Conservation (phyloP, 306 rosid species). For the Ormosia emarginata region DNA sequence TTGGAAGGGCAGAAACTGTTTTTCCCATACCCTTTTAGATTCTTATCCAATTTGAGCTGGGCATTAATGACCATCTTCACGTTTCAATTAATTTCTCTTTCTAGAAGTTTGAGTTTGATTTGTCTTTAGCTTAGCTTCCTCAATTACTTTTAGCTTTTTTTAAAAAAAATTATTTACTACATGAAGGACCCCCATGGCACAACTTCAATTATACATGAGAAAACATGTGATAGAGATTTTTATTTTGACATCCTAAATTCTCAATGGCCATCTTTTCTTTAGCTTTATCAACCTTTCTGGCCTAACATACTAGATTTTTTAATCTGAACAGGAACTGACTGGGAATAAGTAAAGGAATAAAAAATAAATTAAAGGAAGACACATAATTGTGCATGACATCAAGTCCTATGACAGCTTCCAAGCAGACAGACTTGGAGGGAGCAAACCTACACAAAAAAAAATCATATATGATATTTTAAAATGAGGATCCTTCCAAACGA, state of each 20-base stretch:
- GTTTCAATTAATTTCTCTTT: background rate
- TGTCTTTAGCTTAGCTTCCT: constrained; percentile 24
- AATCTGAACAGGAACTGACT: constrained; percentile 33
- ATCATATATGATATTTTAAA: constrained; percentile 12
- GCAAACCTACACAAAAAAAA: constrained; percentile 31
- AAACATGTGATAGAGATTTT: constrained; percentile 45
- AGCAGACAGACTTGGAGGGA: constrained; percentile 60
- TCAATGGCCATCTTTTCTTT: constrained; percentile 26
- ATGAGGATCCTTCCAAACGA: constrained; percentile 50
- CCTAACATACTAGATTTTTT: constrained; percentile 23
- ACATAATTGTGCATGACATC: constrained; percentile 66
- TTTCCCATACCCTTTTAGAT: constrained; percentile 50
- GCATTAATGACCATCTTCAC: constrained; percentile 18
- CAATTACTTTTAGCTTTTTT: background rate
- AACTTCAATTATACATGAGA: constrained; percentile 27
- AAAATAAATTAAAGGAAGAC: constrained; percentile 33
- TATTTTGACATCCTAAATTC: constrained; percentile 58
- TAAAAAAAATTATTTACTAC: background rate
- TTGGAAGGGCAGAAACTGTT: constrained; percentile 53
- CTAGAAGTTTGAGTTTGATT: constrained; percentile 14
- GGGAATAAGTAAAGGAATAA: constrained; percentile 41
- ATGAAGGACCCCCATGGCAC: constrained; percentile 5
- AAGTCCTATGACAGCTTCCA: constrained; percentile 67
- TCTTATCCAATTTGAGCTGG: constrained; percentile 48
- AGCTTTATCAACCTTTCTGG: constrained; percentile 29